Percentiles rank a stretch among this genome's conserved stretches.
Conservation (phyloP, 164 flowering plant genomes). For the Litsea cubeba region DNA sequence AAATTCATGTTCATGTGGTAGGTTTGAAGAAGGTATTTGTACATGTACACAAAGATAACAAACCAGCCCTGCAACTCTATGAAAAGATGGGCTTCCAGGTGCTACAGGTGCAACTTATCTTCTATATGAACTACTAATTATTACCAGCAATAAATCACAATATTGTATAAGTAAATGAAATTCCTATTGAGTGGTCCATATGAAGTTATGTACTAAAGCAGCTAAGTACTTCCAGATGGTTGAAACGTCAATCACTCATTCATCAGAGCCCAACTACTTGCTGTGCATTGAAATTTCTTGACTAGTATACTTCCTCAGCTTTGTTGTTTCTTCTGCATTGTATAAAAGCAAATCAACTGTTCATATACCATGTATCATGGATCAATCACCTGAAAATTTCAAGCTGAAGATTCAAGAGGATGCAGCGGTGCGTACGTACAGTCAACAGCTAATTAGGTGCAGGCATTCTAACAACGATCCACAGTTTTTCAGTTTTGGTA, state of each 20-base stretch:
- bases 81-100: constrained; percentile 75
- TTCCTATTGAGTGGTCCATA: neutral
- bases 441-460: no score
- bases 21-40: constrained; percentile 53
- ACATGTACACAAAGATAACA: constrained; percentile 54
- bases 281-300: neutral
- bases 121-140: no score
- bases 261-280: neutral
- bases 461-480: no score
- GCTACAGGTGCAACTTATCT: constrained; percentile 44
- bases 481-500: no score
- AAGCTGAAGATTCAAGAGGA: no score
- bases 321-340: no score
- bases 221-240: constrained; percentile 36
- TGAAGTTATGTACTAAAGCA: constrained; percentile 3
- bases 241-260: constrained; percentile 11
- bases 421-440: no score
- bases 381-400: no score
- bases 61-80: constrained; percentile 51
- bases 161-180: neutral
- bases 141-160: neutral
- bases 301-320: constrained; percentile 27
- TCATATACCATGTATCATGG: no score
- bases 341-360: no score
- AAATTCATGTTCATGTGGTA: constrained; percentile 17